Percentiles rank a stretch among this genome's conserved stretches.
These are phyloP conservation scores for Claviceps lovelessii DNA, from an alignment of 2,329 filamentous ascomycete species.

Conservation along the genomic window DNA sequence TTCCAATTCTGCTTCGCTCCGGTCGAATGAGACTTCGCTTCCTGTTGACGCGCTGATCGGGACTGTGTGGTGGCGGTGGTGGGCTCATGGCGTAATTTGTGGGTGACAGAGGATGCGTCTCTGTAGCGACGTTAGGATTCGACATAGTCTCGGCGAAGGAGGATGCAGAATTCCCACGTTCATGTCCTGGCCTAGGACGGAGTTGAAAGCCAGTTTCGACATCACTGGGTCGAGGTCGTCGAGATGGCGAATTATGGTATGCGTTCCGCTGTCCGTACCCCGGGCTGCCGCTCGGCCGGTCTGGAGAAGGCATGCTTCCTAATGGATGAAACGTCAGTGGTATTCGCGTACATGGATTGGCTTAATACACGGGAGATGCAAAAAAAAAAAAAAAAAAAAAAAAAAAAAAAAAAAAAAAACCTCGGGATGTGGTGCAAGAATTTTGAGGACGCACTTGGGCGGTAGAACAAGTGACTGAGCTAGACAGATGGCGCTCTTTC, in stretches of 20 bases:
- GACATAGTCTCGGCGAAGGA: slow-evolving; percentile 45
- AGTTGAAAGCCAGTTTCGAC: slow-evolving; percentile 49
- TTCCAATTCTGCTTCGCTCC: slow-evolving; percentile 72
- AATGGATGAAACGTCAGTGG: slow-evolving; percentile 9
- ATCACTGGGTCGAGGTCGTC: slow-evolving; percentile 52
- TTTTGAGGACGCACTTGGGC: background rate
- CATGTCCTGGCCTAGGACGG: slow-evolving; percentile 27
- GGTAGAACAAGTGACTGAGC: background rate
- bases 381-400: too few relatives aligned
- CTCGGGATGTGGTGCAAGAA: background rate
- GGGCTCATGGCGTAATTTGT: slow-evolving; percentile 20
- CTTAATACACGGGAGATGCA: background rate
- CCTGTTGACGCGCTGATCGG: slow-evolving; percentile 34
- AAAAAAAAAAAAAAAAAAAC: too few relatives aligned
- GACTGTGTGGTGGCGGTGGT: slow-evolving; percentile 9
- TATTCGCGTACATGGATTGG: background rate
- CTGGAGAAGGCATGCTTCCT: slow-evolving; percentile 44
- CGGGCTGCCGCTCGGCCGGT: slow-evolving; percentile 50
- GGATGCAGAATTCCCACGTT: slow-evolving; percentile 41
- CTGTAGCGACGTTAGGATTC: slow-evolving; percentile 40
- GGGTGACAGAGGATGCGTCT: slow-evolving; percentile 40
- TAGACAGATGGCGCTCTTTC: background rate
- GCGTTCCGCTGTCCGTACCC: slow-evolving; percentile 46
- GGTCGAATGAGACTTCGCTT: slow-evolving; percentile 84
- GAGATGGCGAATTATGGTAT: slow-evolving; percentile 54